A percentile compares a stretch with the other conserved stretches of the same genome.
phyloP scores from a whole-genome alignment of 257 asterid genomes.

The Pogostemon cablin region DNA sequence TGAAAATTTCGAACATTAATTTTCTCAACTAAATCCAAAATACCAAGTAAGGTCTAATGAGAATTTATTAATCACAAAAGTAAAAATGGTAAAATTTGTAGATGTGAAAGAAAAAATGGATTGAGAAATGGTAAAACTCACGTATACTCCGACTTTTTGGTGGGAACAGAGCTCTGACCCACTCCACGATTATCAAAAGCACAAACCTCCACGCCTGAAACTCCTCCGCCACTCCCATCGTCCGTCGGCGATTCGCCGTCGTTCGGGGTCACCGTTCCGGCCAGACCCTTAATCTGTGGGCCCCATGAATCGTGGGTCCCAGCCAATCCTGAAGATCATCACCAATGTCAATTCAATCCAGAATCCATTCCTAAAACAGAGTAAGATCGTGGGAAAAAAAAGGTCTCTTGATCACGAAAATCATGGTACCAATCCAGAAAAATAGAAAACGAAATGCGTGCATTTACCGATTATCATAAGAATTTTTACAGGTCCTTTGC shows the following conservation, averaged over 20 bases:
- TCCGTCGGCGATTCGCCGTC: constrained; percentile 53
- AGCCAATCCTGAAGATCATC: constrained; percentile 74
- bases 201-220: constrained; percentile 61
- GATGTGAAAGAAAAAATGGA: not conserved
- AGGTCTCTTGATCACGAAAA: not conserved
- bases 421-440: not conserved
- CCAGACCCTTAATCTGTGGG: constrained; percentile 78
- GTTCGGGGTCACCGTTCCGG: constrained; percentile 72
- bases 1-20: constrained; percentile 26
- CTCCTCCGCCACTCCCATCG: constrained; percentile 30
- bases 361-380: constrained; percentile 2
- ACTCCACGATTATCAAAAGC: constrained; percentile 96
- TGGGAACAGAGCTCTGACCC: constrained; percentile 91
- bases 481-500: constrained; percentile 80
- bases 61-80: not conserved
- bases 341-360: not conserved
- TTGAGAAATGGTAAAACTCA: constrained; percentile 41
- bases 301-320: constrained; percentile 90
- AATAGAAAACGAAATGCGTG: not conserved
- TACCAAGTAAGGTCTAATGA: not conserved
- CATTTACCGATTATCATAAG: constrained; percentile 78
- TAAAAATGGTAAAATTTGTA: no score
- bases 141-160: constrained; percentile 79
- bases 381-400: constrained; percentile 6
- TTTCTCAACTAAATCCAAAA: constrained; percentile 13